phyloP scores from a whole-genome alignment of 306 rosid species.

The Pueraria montana region DNA sequence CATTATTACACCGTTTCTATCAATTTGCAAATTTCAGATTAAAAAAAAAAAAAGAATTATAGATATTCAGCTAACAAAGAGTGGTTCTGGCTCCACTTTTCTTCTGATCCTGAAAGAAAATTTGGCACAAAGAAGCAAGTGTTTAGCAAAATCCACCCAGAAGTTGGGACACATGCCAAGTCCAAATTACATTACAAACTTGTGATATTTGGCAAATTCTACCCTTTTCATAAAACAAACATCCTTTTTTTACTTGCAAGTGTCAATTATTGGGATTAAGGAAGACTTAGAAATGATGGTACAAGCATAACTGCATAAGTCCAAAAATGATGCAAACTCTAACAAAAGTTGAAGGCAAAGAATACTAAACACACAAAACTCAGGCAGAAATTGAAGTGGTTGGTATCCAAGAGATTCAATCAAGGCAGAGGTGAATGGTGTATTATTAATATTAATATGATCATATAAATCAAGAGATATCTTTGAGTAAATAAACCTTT shows the following conservation, averaged over 20 bases:
- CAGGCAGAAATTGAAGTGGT: neutral
- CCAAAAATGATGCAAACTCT: neutral
- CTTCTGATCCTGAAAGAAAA: conserved; percentile 79
- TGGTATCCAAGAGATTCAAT: conserved; percentile 14
- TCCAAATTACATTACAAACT: neutral
- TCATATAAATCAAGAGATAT: neutral
- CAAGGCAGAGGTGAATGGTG: conserved; percentile 26
- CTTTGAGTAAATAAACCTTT: conserved; percentile 32
- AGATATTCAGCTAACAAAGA: conserved; percentile 57
- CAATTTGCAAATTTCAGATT: conserved; percentile 19
- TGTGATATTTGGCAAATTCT: neutral
- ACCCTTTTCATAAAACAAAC: neutral
- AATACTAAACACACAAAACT: neutral
- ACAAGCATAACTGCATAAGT: neutral
- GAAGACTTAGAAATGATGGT: conserved; percentile 14
- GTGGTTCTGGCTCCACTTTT: conserved; percentile 85
- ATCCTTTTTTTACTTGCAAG: neutral
- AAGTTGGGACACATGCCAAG: neutral
- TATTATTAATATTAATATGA: conserved; percentile 5
- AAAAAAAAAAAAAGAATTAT: neutral
- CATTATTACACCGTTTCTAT: neutral
- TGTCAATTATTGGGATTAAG: neutral
- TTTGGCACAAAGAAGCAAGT: conserved; percentile 36
- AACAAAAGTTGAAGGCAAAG: conserved; percentile 11
- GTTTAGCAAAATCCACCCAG: conserved; percentile 20